Evolutionary conservation across 108 stramenopile genomes (phyloP).

Genomic region (Cyclotella kingstonii): DNA sequence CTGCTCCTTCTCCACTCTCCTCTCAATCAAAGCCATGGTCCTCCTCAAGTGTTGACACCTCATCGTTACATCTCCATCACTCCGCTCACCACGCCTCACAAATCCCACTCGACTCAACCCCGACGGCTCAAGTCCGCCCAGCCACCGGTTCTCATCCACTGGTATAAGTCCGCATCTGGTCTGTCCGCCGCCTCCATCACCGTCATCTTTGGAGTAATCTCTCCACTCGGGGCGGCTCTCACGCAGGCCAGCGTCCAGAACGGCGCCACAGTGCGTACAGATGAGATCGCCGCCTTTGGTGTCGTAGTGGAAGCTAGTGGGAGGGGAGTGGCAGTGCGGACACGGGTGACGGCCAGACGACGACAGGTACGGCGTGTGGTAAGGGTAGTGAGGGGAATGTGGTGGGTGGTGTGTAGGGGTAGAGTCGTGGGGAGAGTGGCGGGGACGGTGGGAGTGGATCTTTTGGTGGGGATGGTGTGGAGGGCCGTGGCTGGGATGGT

Average conservation of each 20-base stretch:
- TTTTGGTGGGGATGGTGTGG: slow-evolving; percentile 9
- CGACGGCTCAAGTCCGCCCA: slow-evolving; percentile 32
- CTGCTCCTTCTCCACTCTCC: slow-evolving; percentile 15
- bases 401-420: too few species aligned
- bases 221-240: slow-evolving; percentile 27
- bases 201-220: slow-evolving; percentile 18
- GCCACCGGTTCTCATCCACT: slow-evolving; percentile 25
- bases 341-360: slow-evolving; percentile 1
- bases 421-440: too few species aligned
- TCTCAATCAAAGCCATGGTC: slow-evolving; percentile 29
- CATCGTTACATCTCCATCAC: background rate
- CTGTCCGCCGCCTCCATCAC: background rate
- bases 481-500: slow-evolving; percentile 4
- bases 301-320: slow-evolving; percentile 18
- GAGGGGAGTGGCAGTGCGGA: slow-evolving; percentile 22
- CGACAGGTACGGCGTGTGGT: background rate
- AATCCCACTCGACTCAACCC: slow-evolving; percentile 13
- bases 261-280: slow-evolving; percentile 33
- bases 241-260: slow-evolving; percentile 22
- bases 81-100: background rate
- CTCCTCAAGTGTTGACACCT: slow-evolving; percentile 25
- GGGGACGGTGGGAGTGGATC: background rate
- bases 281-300: slow-evolving; percentile 12
- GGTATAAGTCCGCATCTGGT: slow-evolving; percentile 18
- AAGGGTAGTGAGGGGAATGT: background rate